Evolutionary conservation across 2,329 filamentous ascomycete genomes (phyloP), one percentile per base, ranked within the genome.

Genomic region (Mariannaea elegans): DNA sequence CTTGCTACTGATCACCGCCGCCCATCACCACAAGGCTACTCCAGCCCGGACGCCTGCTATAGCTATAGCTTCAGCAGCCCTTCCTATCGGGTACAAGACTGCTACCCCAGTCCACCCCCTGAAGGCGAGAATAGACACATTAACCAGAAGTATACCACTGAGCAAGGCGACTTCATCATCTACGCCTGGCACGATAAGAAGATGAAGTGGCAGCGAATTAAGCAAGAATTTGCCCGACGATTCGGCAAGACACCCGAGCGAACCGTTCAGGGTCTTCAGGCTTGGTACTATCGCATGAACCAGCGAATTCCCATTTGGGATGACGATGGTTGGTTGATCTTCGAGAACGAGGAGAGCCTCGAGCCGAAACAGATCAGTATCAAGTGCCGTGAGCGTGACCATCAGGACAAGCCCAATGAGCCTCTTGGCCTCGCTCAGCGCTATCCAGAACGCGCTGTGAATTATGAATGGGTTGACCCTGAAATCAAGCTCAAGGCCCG

Each of bases 371-470:
- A 75, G 51, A 65, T 76, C 58, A 72, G 71, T 56, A 76, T 78
- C 72, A 78, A 78, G 66, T 77, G 76, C 52, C 75, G 76, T 2
- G 76, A 78, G 55, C 70, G 73, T 24, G 76, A 78, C 45, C 72
- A 66, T 49, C 74, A 75, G 44, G 74, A 74, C 61, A 75, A 74
- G 58, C 74, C 75, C 16, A 71, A 71, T 67, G 73, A 77, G 55
- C 75, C 74, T 1, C 66, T 78, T 21, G 76, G 76, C 2, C 69
- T 78, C 10, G 76, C 73, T 1, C 76, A 78, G 52, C 74, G 82
- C n/a, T 83, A 79, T 56, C 81, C 81, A 2, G 81, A 83, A 56
- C 75, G 79, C 21, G 80, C 80, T 7, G 71, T 82, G 34, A 70
- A 75, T 32, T 83, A 83, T 65, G 50, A 68, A 4, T 83, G 81